phyloP scores from a whole-genome alignment of 1,284 basidiomycete genomes.

The Polyporus tsugae region DNA sequence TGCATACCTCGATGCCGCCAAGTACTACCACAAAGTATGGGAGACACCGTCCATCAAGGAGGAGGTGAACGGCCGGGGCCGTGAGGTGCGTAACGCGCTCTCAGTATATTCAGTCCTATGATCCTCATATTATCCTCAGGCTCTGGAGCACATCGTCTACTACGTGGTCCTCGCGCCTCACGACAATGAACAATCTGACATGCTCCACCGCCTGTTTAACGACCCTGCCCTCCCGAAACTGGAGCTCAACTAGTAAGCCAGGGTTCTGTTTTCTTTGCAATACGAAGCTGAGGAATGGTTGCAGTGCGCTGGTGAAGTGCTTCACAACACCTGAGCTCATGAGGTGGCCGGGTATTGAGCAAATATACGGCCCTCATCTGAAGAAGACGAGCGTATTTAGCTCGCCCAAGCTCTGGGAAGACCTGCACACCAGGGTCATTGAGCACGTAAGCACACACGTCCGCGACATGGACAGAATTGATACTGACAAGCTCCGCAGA shows the following conservation, averaged over 20 bases:
- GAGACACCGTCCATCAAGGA: constrained; percentile 93
- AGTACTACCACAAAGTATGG: constrained; percentile 96
- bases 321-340: constrained; percentile 97
- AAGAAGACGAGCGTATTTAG: constrained; percentile 86
- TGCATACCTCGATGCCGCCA: constrained; percentile 93
- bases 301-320: constrained; percentile 93
- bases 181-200: constrained; percentile 97
- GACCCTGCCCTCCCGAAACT: constrained; percentile 84
- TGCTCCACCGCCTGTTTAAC: constrained; percentile 88
- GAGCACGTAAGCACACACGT: constrained; percentile 81
- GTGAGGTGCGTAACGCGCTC: constrained; percentile 60
- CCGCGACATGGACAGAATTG: constrained; percentile 1
- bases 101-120: background rate
- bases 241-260: constrained; percentile 85
- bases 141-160: constrained; percentile 93
- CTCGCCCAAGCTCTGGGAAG: constrained; percentile 88
- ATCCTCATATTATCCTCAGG: constrained; percentile 53
- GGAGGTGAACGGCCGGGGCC: constrained; percentile 77
- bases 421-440: constrained; percentile 94
- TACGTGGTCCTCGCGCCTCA: constrained; percentile 94
- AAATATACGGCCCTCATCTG: constrained; percentile 88
- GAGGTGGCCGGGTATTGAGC: constrained; percentile 98
- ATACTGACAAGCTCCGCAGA: constrained; percentile 57
- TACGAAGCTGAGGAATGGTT: constrained; percentile 19
- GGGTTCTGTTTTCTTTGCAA: background rate